A percentile compares a stretch with the other conserved stretches of the same genome.
These are phyloP conservation scores for Lagerstroemia speciosa DNA, from an alignment of 345 rosid genomes.

Conservation along the genomic window DNA sequence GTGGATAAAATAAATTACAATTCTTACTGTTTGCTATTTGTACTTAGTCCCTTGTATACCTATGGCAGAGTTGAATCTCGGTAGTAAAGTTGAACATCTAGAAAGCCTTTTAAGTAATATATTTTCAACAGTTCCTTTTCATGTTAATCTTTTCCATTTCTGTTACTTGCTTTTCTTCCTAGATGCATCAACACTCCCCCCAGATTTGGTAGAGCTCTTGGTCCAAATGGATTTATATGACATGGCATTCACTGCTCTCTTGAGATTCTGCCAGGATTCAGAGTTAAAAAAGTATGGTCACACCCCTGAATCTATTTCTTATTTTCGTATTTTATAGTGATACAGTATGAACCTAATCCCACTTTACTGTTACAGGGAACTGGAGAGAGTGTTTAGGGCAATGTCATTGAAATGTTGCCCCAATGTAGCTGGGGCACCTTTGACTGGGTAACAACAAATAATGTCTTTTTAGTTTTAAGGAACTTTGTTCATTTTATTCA, in stretches of 20 bases:
- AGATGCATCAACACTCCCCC: constrained; percentile 46
- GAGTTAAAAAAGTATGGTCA: constrained; percentile 46
- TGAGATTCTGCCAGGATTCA: constrained; percentile 79
- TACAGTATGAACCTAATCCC: not conserved
- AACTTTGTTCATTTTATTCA: not conserved
- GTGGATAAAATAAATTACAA: not conserved
- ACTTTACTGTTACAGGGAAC: constrained; percentile 44
- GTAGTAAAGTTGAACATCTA: not conserved
- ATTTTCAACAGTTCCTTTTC: not conserved
- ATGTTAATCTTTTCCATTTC: not conserved
- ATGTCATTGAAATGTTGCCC: constrained; percentile 86
- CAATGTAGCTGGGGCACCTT: constrained; percentile 31
- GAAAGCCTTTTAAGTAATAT: not conserved
- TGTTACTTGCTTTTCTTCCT: constrained; percentile 13
- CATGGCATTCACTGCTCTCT: constrained; percentile 70
- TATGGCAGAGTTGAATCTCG: not conserved
- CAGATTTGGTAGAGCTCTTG: constrained; percentile 72
- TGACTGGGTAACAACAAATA: constrained; percentile 22
- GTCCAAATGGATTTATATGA: constrained; percentile 67
- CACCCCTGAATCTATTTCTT: not conserved
- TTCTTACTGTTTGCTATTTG: not conserved
- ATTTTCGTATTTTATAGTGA: constrained; percentile 12
- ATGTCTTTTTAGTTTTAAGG: not conserved
- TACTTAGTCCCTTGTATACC: not conserved
- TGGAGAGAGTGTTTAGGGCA: constrained; percentile 70